Percentiles rank a stretch among this genome's conserved stretches.
These are phyloP conservation scores for Aspergillus haitiensis DNA, from an alignment of 495 filamentous ascomycete species.

Conservation along the genomic window DNA sequence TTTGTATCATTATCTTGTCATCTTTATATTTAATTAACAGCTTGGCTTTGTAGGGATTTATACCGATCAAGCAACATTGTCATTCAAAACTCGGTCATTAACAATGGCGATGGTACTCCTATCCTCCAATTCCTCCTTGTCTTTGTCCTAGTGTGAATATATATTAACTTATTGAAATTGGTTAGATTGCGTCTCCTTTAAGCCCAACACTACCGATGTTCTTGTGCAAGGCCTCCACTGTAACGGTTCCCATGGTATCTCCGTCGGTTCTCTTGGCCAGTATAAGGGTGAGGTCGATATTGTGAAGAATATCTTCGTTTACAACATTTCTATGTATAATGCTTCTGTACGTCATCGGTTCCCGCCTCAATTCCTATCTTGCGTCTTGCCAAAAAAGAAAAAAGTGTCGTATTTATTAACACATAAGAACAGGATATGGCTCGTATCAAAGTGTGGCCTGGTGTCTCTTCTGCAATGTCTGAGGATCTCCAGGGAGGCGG, in stretches of 20 bases:
- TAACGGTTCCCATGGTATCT: constrained; percentile 74
- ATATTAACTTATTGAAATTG: constrained; percentile 10
- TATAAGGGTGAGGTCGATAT: constrained; percentile 64
- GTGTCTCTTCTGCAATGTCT: constrained; percentile 47
- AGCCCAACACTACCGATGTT: constrained; percentile 74
- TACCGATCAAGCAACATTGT: constrained; percentile 62
- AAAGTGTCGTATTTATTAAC: neutral
- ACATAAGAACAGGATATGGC: constrained; percentile 53
- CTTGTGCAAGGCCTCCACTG: constrained; percentile 69
- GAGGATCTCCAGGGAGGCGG: constrained; percentile 63
- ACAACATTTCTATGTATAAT: constrained; percentile 67
- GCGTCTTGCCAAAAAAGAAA: neutral
- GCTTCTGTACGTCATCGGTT: constrained; percentile 41
- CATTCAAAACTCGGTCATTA: constrained; percentile 67
- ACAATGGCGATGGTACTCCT: constrained; percentile 61
- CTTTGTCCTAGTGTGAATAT: neutral
- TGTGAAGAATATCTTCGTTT: constrained; percentile 63
- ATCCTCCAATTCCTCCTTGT: neutral
- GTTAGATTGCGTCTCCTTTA: constrained; percentile 71
- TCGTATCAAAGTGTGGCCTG: constrained; percentile 72
- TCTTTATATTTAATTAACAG: neutral
- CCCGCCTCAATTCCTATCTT: neutral
- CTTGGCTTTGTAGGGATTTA: constrained; percentile 47
- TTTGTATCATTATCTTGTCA: neutral
- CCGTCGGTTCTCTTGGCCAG: constrained; percentile 67